Evolutionary conservation across 176 grass and related monocot species (phyloP).

Genomic region (Carex pumila): DNA sequence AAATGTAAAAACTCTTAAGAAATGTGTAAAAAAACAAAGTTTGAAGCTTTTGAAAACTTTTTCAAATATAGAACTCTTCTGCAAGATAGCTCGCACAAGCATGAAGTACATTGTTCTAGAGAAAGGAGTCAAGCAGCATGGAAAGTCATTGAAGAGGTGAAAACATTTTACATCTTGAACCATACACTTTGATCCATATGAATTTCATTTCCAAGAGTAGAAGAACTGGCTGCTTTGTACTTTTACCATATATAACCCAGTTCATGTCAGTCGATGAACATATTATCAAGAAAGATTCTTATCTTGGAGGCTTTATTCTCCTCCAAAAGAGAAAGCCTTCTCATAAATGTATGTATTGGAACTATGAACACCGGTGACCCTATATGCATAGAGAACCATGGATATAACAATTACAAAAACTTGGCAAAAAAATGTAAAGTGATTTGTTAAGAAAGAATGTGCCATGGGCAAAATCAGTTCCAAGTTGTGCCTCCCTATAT

Average conservation of each 20-base stretch:
- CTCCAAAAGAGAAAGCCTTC: not conserved
- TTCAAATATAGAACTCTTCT: conserved; percentile 43
- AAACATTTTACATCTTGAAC: conserved; percentile 15
- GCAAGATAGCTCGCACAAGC: conserved; percentile 45
- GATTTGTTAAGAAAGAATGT: not conserved
- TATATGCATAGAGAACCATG: not conserved
- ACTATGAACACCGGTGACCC: not conserved
- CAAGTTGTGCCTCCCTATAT: not conserved
- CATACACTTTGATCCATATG: not conserved
- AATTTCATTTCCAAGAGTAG: not conserved
- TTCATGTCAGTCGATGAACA: not conserved
- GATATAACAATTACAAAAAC: not conserved
- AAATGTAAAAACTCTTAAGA: not conserved
- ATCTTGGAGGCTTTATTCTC: not conserved
- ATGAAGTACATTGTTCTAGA: conserved; percentile 84
- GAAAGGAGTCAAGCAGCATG: conserved; percentile 82
- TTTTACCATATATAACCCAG: not conserved
- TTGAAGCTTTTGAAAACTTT: not conserved
- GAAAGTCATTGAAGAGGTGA: conserved; percentile 84
- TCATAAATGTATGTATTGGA: not conserved
- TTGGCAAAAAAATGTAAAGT: not conserved
- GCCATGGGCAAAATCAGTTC: not conserved
- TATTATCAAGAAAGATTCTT: not conserved
- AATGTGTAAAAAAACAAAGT: not conserved
- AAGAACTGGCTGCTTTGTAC: not conserved